These are phyloP conservation scores for Xylariomycetidae sp. DNA, from an alignment of 2,329 filamentous ascomycete genomes.

Conservation along the genomic window DNA sequence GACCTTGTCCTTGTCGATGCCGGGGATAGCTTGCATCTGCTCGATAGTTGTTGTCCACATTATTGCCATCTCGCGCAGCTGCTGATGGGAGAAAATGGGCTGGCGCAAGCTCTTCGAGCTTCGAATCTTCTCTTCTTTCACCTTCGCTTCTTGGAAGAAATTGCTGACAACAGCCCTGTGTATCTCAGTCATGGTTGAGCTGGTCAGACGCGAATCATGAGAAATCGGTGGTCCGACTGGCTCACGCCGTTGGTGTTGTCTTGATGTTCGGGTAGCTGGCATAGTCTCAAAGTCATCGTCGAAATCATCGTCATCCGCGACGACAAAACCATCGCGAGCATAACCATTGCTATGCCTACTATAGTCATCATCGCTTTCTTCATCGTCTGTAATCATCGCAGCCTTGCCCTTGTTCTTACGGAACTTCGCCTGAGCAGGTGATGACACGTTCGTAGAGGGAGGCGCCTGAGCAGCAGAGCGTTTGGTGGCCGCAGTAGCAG, in stretches of 20 bases:
- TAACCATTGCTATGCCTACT: constrained; percentile 38
- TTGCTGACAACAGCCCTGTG: constrained; percentile 60
- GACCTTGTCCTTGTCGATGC: constrained; percentile 60
- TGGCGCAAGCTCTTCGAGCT: constrained; percentile 52
- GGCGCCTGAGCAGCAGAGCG: constrained; percentile 17
- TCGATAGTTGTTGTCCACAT: constrained; percentile 58
- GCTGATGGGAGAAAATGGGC: constrained; percentile 62
- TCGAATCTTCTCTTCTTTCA: constrained; percentile 56
- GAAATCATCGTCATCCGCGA: constrained; percentile 31
- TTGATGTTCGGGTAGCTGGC: constrained; percentile 26
- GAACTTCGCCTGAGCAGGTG: constrained; percentile 39
- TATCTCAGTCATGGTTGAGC: constrained; percentile 45
- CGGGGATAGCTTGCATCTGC: constrained; percentile 59
- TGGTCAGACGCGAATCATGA: constrained; percentile 47
- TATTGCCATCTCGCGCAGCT: constrained; percentile 71
- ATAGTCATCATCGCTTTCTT: constrained; percentile 34
- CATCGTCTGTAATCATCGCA: constrained; percentile 28
- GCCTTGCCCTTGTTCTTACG: constrained; percentile 31
- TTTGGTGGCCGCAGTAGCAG: constrained; percentile 25
- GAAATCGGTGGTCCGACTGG: constrained; percentile 55
- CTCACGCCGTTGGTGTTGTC: constrained; percentile 31
- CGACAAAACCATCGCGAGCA: constrained; percentile 35
- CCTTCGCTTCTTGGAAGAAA: constrained; percentile 61
- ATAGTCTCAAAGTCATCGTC: constrained; percentile 45
- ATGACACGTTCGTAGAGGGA: constrained; percentile 48